Percentiles rank a stretch among this genome's conserved stretches.
Evolutionary conservation across 2,329 filamentous ascomycete species (phyloP).

Genomic region (Calonectria hongkongensis): DNA sequence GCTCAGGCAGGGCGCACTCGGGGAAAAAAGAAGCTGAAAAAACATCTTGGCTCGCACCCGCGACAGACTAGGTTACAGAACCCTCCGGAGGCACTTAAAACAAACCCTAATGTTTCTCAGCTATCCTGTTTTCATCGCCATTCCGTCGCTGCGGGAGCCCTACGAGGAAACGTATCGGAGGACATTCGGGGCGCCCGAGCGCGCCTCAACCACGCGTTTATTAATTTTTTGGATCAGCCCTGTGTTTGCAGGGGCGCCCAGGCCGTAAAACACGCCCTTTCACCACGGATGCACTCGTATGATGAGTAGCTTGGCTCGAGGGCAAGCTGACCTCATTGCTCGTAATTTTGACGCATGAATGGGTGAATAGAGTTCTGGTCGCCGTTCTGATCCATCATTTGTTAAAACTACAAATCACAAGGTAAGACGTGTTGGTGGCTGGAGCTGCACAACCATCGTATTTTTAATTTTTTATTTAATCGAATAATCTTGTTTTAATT

Average conservation of each 20-base stretch:
- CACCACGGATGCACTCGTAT: conserved; percentile 6
- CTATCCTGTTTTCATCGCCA: not conserved
- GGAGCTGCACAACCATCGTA: too few relatives aligned
- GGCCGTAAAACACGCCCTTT: not conserved
- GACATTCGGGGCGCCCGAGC: not conserved
- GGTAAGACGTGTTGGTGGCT: too few relatives aligned
- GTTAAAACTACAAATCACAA: too few relatives aligned
- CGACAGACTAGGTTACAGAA: not conserved
- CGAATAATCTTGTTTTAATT: too few relatives aligned
- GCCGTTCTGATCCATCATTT: too few relatives aligned
- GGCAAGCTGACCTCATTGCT: not conserved
- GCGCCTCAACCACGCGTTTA: not conserved
- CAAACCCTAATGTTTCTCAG: not conserved
- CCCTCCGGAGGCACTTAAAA: not conserved
- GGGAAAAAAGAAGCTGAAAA: not conserved
- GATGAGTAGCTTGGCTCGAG: not conserved
- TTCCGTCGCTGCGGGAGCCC: not conserved
- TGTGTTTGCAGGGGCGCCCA: not conserved
- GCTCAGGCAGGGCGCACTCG: not conserved
- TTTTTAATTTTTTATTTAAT: too few relatives aligned
- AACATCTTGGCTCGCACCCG: too few relatives aligned
- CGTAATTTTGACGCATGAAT: not conserved
- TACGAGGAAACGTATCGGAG: not conserved
- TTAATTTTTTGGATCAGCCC: not conserved
- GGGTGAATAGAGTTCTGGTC: not conserved